Evolutionary conservation across 139 green algal species (phyloP), one percentile per base, ranked within the genome.

Genomic region (Ostreobium quekettii): DNA sequence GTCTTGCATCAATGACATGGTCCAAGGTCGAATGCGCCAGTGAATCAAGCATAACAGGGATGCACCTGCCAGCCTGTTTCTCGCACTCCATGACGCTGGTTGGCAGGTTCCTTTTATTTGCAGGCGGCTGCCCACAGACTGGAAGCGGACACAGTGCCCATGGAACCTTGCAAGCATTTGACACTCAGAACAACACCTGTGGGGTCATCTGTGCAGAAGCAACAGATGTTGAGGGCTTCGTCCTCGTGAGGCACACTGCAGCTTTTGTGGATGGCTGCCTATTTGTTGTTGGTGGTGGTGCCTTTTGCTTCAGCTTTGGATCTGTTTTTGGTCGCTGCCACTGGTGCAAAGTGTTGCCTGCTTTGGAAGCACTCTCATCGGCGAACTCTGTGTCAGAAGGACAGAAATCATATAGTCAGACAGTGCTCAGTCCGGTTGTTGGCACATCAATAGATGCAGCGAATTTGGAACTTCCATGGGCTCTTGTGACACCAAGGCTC

Each of bases 261-360:
- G 36, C 58, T 22, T 49, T 71, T 24, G 15, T 77, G 2, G 1
- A 39, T 36, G 42, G 19, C 29, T 29, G 24, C 32, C 46, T 78
- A 26, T 26, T 47, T 11, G 2, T 82, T 2, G 38, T 83, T 35
- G 80, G 80, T 3, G 80, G 80, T 4, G 80, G 80, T 42, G 76
- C 78, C 2, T 82, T 84, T 49, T 86, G 80, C 71, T 86, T 86
- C 73, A 78, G 71, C 53, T 86, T 86, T 57, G 80, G 80, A 35
- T 78, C 77, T n/a, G 42, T 74, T 0, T 86, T 86, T 70, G 74
- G 63, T 35, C 35, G 32, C 19, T 70, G 47, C 22, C 77, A 66
- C 32, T n/a, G 26, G 4, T 47, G 81, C 47, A 31, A 60, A 2
- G 46, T 81, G 8, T 4, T 7, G 6, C 22, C 11, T 15, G 15